A percentile compares a stretch with the other conserved stretches of the same genome.
Conservation (phyloP, 192 early-diverging fungal genomes). For the Nowakowskiella sp. region DNA sequence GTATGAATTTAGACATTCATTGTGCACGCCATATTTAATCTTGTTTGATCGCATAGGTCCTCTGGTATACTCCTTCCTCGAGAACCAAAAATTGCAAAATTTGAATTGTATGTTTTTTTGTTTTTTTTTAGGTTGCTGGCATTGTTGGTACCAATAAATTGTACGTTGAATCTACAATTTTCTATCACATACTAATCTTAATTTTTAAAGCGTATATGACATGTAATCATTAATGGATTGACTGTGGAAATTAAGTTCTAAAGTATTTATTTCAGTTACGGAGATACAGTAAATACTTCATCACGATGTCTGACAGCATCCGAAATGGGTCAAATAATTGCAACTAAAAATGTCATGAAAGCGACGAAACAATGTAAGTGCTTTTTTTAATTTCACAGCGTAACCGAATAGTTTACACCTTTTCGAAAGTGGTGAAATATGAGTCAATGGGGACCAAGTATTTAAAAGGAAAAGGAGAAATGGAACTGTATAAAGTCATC, state of each 20-base stretch:
- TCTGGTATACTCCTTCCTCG: too few species aligned
- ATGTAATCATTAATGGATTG: not conserved
- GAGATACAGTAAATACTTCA: not conserved
- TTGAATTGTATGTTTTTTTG: too few species aligned
- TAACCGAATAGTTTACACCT: not conserved
- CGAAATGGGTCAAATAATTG: not conserved
- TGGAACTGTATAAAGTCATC: not conserved
- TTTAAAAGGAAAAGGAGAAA: not conserved
- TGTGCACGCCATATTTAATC: not conserved
- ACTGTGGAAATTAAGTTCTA: not conserved
- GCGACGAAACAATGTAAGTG: not conserved
- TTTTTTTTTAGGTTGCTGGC: not conserved
- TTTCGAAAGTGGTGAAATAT: not conserved
- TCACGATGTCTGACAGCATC: not conserved
- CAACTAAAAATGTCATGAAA: not conserved
- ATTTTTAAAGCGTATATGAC: slow-evolving; percentile 1
- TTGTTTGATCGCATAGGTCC: not conserved
- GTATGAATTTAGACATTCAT: not conserved
- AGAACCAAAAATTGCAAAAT: too few species aligned
- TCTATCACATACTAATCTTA: too few species aligned
- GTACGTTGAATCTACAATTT: too few species aligned
- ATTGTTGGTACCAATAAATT: slow-evolving; percentile 1
- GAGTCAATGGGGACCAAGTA: not conserved
- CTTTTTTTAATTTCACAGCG: not conserved
- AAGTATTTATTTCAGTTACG: not conserved